phyloP scores from a whole-genome alignment of 352 stramenopile genomes.

The Phytopythium sindhum region DNA sequence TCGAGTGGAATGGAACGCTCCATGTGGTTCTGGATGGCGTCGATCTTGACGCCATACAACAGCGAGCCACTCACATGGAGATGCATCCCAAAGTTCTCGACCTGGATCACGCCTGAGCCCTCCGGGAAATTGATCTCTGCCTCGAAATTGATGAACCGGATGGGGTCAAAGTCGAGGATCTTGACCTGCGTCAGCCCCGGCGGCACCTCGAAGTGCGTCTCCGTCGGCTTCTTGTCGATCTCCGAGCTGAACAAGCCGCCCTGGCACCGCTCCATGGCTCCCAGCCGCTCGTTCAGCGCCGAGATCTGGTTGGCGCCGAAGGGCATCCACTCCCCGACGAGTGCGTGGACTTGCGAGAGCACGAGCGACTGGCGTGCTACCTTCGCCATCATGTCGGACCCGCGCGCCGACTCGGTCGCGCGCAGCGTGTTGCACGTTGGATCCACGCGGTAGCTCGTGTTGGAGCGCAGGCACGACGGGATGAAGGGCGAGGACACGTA shows the following conservation, averaged over 20 bases:
- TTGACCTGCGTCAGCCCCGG: slow-evolving; percentile 91
- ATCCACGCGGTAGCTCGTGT: slow-evolving; percentile 79
- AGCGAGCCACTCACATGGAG: slow-evolving; percentile 68
- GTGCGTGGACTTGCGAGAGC: slow-evolving; percentile 93
- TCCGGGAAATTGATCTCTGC: slow-evolving; percentile 95
- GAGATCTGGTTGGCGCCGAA: slow-evolving; percentile 96
- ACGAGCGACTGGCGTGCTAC: slow-evolving; percentile 94
- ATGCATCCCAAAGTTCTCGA: slow-evolving; percentile 93
- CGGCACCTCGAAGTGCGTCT: slow-evolving; percentile 80
- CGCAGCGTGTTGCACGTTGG: slow-evolving; percentile 94
- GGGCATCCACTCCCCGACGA: slow-evolving; percentile 95
- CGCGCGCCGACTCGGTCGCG: slow-evolving; percentile 85
- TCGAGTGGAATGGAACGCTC: slow-evolving; percentile 94
- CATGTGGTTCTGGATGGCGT: slow-evolving; percentile 96
- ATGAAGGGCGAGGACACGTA: slow-evolving; percentile 98
- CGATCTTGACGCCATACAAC: slow-evolving; percentile 80
- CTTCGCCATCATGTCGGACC: slow-evolving; percentile 89
- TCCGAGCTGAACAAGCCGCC: slow-evolving; percentile 94
- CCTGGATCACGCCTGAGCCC: slow-evolving; percentile 91
- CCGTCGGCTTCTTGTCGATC: slow-evolving; percentile 78
- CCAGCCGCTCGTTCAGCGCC: slow-evolving; percentile 93
- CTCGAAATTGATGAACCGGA: slow-evolving; percentile 97
- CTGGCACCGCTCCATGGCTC: slow-evolving; percentile 92
- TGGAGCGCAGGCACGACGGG: slow-evolving; percentile 93
- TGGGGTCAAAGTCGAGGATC: slow-evolving; percentile 95